Percentiles rank a stretch among this genome's conserved stretches.
Evolutionary conservation across 2,329 filamentous ascomycete genomes (phyloP).

Genomic region (Paradendryphiella salina): DNA sequence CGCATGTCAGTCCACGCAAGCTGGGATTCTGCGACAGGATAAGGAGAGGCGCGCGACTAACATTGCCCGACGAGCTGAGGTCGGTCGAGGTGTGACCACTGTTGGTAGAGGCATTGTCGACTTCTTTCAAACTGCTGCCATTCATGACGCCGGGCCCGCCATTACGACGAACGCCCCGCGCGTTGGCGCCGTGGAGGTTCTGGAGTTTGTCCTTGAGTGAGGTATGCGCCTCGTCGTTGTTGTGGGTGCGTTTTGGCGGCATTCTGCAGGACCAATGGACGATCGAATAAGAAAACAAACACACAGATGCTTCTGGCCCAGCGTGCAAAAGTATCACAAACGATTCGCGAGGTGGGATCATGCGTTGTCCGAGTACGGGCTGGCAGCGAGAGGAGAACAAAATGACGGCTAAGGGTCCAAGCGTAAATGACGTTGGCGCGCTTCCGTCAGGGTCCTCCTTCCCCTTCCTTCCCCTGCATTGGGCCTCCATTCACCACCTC

Average conservation of each 20-base stretch:
- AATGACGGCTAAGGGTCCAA: conserved; percentile 16
- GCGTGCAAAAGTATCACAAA: neutral
- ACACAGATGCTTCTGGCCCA: conserved; percentile 1
- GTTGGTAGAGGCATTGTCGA: conserved; percentile 45
- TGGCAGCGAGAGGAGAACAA: conserved; percentile 16
- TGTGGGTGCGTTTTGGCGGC: conserved; percentile 43
- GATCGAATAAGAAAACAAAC: neutral
- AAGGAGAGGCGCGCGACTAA: conserved; percentile 27
- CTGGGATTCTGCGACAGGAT: conserved; percentile 5
- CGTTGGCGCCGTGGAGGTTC: conserved; percentile 44
- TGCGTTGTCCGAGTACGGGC: conserved; percentile 10
- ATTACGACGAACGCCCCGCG: conserved; percentile 45
- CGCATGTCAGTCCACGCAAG: conserved; percentile 17
- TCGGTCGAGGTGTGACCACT: conserved; percentile 41
- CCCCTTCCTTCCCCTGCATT: conserved; percentile 11
- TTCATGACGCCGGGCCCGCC: conserved; percentile 31
- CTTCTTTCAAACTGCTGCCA: conserved; percentile 45
- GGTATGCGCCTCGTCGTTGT: conserved; percentile 45
- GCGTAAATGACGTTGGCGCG: conserved; percentile 21
- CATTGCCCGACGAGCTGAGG: conserved; percentile 36
- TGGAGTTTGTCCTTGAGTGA: conserved; percentile 51
- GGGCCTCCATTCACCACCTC: neutral
- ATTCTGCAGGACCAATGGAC: conserved; percentile 26
- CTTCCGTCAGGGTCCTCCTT: conserved; percentile 15
- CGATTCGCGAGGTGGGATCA: conserved; percentile 5